Evolutionary conservation across 1,284 basidiomycete species (phyloP).

Genomic region (Thelephora terrestris): DNA sequence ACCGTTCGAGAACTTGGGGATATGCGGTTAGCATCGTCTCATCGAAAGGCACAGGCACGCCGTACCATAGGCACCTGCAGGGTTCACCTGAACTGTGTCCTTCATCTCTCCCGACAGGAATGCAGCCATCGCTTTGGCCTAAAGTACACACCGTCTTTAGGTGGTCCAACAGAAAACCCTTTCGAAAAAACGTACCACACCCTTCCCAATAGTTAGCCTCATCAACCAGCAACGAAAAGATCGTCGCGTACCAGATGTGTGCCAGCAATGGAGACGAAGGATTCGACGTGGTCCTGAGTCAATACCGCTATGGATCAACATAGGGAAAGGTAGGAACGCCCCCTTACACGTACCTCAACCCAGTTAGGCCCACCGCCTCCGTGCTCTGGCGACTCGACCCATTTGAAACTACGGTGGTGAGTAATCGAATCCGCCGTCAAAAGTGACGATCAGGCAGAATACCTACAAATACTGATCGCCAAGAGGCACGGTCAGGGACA

Average conservation of each 20-base stretch:
- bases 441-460: neutral
- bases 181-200: constrained; percentile 44
- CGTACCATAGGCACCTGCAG: constrained; percentile 72
- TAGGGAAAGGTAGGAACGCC: neutral
- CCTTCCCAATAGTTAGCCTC: constrained; percentile 27
- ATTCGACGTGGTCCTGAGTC: constrained; percentile 64
- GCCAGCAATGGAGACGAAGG: constrained; percentile 79
- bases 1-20: constrained; percentile 59
- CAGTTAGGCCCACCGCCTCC: constrained; percentile 84
- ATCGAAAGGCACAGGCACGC: neutral
- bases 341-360: constrained; percentile 63
- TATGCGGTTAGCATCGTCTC: neutral
- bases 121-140: constrained; percentile 94
- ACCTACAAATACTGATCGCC: constrained; percentile 53
- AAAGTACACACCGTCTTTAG: constrained; percentile 1
- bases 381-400: constrained; percentile 85
- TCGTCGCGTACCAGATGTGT: constrained; percentile 61
- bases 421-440: neutral
- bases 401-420: constrained; percentile 62
- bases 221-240: neutral
- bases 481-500: too few species aligned
- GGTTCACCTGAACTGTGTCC: constrained; percentile 90
- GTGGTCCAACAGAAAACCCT: neutral
- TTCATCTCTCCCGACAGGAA: constrained; percentile 93
- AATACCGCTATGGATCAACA: neutral